Evolutionary conservation across 2,329 filamentous ascomycete species (phyloP).

Genomic region (Trichophyton equinum): DNA sequence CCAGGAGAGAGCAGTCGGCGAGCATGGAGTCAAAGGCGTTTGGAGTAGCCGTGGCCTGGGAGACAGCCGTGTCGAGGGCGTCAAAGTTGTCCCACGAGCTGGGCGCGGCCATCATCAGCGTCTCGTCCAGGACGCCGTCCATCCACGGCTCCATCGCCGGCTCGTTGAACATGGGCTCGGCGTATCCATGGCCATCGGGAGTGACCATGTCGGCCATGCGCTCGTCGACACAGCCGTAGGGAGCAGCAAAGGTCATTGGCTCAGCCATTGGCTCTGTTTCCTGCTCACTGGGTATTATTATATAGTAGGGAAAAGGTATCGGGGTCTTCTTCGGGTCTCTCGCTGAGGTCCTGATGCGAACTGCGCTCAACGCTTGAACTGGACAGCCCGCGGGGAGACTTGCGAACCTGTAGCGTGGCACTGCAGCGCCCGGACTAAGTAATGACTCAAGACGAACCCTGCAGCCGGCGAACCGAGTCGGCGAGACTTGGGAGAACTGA

Average conservation of each 20-base stretch:
- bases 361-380: neutral
- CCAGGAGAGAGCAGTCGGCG: neutral
- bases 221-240: neutral
- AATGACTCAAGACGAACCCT: neutral
- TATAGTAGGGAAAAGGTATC: neutral
- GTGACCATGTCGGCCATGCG: slow-evolving; percentile 1
- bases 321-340: neutral
- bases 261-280: neutral
- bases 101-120: slow-evolving; percentile 5
- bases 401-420: neutral
- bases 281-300: neutral
- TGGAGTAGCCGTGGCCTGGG: neutral
- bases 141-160: slow-evolving; percentile 11
- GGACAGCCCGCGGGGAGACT: neutral
- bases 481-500: neutral
- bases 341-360: neutral
- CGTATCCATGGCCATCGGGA: slow-evolving; percentile 1
- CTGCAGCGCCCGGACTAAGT: neutral
- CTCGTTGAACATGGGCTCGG: slow-evolving; percentile 6
- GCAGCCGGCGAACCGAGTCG: neutral
- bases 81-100: neutral
- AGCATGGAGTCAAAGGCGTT: neutral
- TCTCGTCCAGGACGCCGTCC: slow-evolving; percentile 11
- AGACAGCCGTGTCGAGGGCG: neutral
- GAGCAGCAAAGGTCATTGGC: neutral